Base-by-base conservation (phyloP, 441 rosid species). In the Populus hybrid region DNA sequence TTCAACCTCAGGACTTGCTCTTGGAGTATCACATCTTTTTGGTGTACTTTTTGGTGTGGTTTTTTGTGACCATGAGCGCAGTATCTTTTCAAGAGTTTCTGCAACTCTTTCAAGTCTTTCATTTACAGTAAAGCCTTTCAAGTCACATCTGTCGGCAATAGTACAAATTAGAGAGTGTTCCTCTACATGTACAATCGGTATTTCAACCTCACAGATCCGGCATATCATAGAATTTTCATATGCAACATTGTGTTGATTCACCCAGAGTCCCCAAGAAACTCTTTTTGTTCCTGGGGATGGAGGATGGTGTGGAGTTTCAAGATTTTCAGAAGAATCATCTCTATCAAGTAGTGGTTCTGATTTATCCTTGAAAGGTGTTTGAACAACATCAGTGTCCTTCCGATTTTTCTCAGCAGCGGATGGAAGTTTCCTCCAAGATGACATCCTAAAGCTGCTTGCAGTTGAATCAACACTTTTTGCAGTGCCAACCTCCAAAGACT, bases 181-280 rank as follows among this genome's bases (percentile, higher is more conserved):
- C 87, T 94, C 98, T 42, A 97, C 99, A 78, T 94, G 99, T 67
- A 94, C 97, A 67, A 92, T 91, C 28, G 99, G 99, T 88, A 97
- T 97, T 84, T 97, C 98, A 53, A 94, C 98, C 90, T 97, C 99
- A 85, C 99, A 97, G 69, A 94, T 97, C 40, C 99, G 94, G 42
- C 99, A 97, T 77, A 97, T 94, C 98, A 97, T 97, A 19, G 91
- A 87, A 86, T 91, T 89, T 73, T 91, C 99, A 77, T 87, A 96
- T 24, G 95, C 75, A 74, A 88, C 73, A 71, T 84, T 86, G 36
- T 90, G 89, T 67, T 87, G 86, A 63, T 92, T 90, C n/a, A 86
- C 93, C 94, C 93, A 91, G 57, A 83, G 83, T 36, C 93, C 92
- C 95, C 94, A 91, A 78, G 89, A 73, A 73, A 73, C 84, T 84